A percentile compares a stretch with the other conserved stretches of the same genome.
These are phyloP conservation scores for Rhododendron ovatum DNA, from an alignment of 148 eudicot species.

Conservation along the genomic window DNA sequence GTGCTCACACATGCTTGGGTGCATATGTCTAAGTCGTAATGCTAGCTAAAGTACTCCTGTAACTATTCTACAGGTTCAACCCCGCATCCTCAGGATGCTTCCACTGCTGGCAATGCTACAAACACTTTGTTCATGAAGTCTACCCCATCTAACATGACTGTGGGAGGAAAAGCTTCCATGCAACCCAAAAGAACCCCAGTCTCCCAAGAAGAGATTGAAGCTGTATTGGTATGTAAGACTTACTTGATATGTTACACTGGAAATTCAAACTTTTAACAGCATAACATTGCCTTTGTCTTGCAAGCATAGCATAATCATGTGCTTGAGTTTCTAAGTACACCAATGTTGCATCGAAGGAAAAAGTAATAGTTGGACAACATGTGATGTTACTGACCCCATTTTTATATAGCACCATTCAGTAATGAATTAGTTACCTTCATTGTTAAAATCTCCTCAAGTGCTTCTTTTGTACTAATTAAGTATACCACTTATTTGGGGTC, in stretches of 20 bases:
- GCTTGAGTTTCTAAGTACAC: background rate
- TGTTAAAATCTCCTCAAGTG: background rate
- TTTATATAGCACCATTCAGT: background rate
- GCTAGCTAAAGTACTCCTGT: background rate
- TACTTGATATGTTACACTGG: background rate
- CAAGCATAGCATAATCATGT: background rate
- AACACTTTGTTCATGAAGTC: conserved; percentile 46
- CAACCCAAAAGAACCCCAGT: conserved; percentile 86
- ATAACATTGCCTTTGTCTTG: background rate
- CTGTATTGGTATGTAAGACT: conserved; percentile 53
- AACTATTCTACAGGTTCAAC: conserved; percentile 38
- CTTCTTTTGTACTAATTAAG: background rate
- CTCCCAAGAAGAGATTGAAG: conserved; percentile 80
- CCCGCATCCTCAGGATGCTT: conserved; percentile 27
- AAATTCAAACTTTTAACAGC: background rate
- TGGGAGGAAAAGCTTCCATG: conserved; percentile 78
- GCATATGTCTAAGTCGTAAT: background rate
- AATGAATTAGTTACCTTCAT: background rate
- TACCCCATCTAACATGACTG: conserved; percentile 37
- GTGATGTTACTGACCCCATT: background rate
- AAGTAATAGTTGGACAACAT: background rate
- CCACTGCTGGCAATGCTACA: conserved; percentile 32
- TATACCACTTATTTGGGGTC: background rate
- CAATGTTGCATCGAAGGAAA: background rate
- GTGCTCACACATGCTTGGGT: background rate